Evolutionary conservation across 2,329 filamentous ascomycete genomes (phyloP).

Genomic region (Fusarium sp.): DNA sequence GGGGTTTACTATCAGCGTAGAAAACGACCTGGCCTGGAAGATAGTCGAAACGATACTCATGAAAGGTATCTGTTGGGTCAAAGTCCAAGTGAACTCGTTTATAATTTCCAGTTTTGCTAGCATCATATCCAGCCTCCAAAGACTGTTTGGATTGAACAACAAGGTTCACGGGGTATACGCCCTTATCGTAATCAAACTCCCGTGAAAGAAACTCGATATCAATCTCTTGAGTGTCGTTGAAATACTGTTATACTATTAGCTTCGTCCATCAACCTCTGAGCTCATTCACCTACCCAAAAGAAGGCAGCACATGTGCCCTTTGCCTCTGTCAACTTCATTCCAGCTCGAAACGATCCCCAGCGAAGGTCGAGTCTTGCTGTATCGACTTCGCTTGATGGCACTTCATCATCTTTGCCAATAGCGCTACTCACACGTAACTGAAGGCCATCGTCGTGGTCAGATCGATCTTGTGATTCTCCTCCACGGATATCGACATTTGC

Average conservation of each 20-base stretch:
- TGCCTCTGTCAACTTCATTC: constrained; percentile 71
- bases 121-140: constrained; percentile 70
- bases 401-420: constrained; percentile 60
- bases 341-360: constrained; percentile 77
- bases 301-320: constrained; percentile 81
- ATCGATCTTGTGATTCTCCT: constrained; percentile 43
- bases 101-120: constrained; percentile 70
- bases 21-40: constrained; percentile 72
- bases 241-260: constrained; percentile 65
- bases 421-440: constrained; percentile 66
- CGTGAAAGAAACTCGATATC: constrained; percentile 83
- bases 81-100: constrained; percentile 71
- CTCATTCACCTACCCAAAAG: constrained; percentile 73
- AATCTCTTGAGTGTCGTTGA: constrained; percentile 83
- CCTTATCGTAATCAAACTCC: constrained; percentile 66
- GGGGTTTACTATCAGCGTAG: constrained; percentile 72
- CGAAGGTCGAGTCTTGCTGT: constrained; percentile 70
- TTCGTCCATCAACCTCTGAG: not conserved
- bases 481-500: constrained; percentile 66
- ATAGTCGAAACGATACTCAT: constrained; percentile 87
- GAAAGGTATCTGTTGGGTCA: constrained; percentile 73
- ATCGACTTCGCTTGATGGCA: constrained; percentile 74
- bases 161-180: constrained; percentile 74
- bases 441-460: constrained; percentile 62
- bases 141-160: constrained; percentile 78